Evolutionary conservation across 345 rosid genomes (phyloP).

Genomic region (Rhodamnia argentea): DNA sequence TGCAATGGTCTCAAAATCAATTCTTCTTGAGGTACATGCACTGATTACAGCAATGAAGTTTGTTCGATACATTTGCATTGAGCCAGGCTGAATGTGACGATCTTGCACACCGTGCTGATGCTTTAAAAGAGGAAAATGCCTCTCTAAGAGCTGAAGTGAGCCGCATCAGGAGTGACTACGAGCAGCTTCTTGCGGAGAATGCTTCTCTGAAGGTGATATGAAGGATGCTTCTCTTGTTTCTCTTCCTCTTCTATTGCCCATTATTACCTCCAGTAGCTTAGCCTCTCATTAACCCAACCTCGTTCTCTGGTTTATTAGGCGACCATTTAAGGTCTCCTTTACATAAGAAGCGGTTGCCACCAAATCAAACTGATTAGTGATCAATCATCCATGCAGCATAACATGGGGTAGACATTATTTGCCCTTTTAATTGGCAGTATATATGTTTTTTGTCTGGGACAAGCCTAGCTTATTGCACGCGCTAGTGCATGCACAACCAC

Average conservation of each 20-base stretch:
- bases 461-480: neutral
- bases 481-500: neutral
- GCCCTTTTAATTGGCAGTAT: neutral
- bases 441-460: neutral
- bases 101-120: conserved; percentile 81
- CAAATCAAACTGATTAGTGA: neutral
- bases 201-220: conserved; percentile 65
- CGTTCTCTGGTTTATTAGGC: neutral
- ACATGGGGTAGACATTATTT: neutral
- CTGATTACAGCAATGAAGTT: neutral
- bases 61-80: conserved; percentile 5
- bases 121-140: conserved; percentile 75
- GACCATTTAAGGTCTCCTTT: neutral
- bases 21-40: neutral
- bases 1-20: neutral
- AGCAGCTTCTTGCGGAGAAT: conserved; percentile 70
- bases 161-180: conserved; percentile 65
- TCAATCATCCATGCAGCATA: neutral
- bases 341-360: neutral
- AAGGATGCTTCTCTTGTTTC: neutral
- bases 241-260: neutral
- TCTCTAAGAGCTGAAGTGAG: conserved; percentile 75
- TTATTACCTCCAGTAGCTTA: neutral
- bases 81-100: conserved; percentile 98
- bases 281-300: neutral